Evolutionary conservation across 2,329 filamentous ascomycete species (phyloP).

Genomic region (Ceratocystis papillata): DNA sequence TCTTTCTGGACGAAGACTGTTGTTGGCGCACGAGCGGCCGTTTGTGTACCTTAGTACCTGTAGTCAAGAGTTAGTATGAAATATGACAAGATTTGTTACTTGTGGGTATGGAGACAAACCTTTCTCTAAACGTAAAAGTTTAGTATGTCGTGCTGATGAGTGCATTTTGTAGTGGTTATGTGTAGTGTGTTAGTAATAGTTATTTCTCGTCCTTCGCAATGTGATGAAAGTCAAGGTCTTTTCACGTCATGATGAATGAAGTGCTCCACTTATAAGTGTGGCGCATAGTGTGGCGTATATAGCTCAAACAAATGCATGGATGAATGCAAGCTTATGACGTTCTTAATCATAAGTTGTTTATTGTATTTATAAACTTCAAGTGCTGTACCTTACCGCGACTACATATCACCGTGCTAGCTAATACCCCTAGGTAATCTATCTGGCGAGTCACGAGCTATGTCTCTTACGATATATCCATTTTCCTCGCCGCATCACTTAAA

Average conservation of each 20-base stretch:
- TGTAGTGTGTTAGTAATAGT: background rate
- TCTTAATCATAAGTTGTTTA: background rate
- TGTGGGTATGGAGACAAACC: constrained; percentile 26
- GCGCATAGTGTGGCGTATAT: constrained; percentile 15
- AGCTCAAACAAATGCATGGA: background rate
- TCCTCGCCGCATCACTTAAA: constrained; percentile 42
- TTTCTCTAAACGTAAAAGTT: constrained; percentile 33
- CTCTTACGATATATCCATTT: constrained; percentile 49
- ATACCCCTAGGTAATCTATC: background rate
- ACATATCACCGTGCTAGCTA: background rate
- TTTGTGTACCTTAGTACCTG: constrained; percentile 42
- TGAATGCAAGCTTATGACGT: constrained; percentile 1
- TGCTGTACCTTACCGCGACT: background rate
- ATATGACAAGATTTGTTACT: background rate
- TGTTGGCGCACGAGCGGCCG: constrained; percentile 38
- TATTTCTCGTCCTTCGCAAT: background rate
- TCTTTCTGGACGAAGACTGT: constrained; percentile 36
- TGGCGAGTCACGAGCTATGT: constrained; percentile 35
- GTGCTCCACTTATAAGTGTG: constrained; percentile 7
- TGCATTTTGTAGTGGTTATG: constrained; percentile 16
- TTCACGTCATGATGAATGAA: background rate
- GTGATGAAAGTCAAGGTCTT: background rate
- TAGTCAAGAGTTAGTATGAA: background rate
- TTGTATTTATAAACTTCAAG: background rate
- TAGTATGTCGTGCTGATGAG: constrained; percentile 27